Evolutionary conservation across 1,284 basidiomycete species (phyloP).

Genomic region (Lignosus rhinocerotis): DNA sequence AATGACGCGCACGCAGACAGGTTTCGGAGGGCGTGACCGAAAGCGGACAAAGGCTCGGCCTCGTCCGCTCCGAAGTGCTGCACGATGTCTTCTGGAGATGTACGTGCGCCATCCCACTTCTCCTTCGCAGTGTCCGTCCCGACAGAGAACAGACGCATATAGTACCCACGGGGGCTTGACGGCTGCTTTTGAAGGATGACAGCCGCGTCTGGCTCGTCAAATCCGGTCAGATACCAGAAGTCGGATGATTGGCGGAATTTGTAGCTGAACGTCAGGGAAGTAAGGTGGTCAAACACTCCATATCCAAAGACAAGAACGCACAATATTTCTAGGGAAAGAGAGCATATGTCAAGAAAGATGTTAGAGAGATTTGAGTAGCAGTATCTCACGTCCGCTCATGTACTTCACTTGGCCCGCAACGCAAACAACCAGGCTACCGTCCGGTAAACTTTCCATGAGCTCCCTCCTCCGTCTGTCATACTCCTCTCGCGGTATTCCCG

Average conservation of each 20-base stretch:
- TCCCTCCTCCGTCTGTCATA: constrained; percentile 77
- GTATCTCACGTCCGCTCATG: constrained; percentile 80
- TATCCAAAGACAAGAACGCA: constrained; percentile 31
- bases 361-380: constrained; percentile 1
- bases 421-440: constrained; percentile 77
- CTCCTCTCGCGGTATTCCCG: constrained; percentile 81
- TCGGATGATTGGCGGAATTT: constrained; percentile 93
- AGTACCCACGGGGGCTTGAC: constrained; percentile 75
- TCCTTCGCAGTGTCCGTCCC: constrained; percentile 80
- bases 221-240: constrained; percentile 95
- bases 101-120: constrained; percentile 89
- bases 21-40: constrained; percentile 53
- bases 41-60: constrained; percentile 55
- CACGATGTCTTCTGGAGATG: constrained; percentile 49
- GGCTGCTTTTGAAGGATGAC: constrained; percentile 79
- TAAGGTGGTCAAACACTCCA: too few species aligned
- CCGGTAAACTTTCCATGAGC: constrained; percentile 80
- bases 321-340: constrained; percentile 46
- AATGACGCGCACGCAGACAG: constrained; percentile 38
- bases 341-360: neutral
- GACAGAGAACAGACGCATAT: constrained; percentile 86
- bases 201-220: constrained; percentile 91
- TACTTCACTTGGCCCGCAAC: constrained; percentile 84
- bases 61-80: constrained; percentile 77
- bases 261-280: constrained; percentile 57